Base-by-base conservation (phyloP, 257 asterid species). In the Sherardia arvensis region DNA sequence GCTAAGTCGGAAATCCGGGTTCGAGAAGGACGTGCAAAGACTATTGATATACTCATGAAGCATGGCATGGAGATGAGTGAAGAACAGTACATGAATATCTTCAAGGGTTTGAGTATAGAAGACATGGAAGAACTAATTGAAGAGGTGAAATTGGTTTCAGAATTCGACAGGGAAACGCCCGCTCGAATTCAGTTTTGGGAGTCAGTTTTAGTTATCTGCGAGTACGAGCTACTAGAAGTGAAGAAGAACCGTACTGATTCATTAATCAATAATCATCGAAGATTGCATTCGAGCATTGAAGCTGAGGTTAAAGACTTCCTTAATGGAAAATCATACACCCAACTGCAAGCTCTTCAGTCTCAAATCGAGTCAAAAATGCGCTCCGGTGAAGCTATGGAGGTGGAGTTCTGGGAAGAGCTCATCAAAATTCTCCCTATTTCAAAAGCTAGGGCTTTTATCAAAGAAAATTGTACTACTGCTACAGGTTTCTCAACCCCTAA, bases 61-160 rank as follows among this genome's bases (percentile, higher is more conserved):
- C 88, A n/a, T n/a, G n/a, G n/a, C n/a, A n/a, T 9, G 47, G 14
- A 4, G 8, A 15, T 47, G 9, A 48, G 89, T 69, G 89, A 89
- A 21, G 91, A 92, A 73, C 91, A 93, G 76, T 79, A 3, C 1
- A 43, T 87, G 28, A 94, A 87, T 67, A 95, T 85, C 57, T 74
- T 81, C 70, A 95, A 87, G 91, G 96, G 99, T 38, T 78, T 89
- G 82, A 84, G 83, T 28, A 90, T 77, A 5, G 87, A 87, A 72
- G 96, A 92, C 67, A 87, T 85, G 91, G 97, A 92, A 75, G 97
- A 92, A 74, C 94, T 92, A 70, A 91, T 81, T 38, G 83, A 84
- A 62, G 96, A 92, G 70, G 85, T 92, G 55, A 92, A 89, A 79
- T 75, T 89, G 91, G 94, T 87, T 71, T 87, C 87, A 55, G 99